Conservation (phyloP, 352 stramenopile species). For the Elongisporangium undulatum region DNA sequence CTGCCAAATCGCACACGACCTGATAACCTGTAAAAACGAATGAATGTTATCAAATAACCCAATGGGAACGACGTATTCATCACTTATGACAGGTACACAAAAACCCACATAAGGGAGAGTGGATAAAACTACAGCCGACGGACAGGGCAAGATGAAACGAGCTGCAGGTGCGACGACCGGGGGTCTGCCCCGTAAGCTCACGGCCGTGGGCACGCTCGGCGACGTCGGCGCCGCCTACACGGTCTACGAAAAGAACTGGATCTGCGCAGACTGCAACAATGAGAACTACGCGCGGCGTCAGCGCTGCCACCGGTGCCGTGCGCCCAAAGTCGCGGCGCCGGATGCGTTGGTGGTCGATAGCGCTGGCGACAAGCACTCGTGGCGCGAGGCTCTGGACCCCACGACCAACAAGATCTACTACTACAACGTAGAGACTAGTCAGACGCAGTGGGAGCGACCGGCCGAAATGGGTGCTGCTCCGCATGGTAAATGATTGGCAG, state of each 20-base stretch:
- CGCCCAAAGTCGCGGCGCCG: slow-evolving; percentile 56
- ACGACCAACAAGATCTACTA: slow-evolving; percentile 92
- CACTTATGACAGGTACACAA: not conserved
- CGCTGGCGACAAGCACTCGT: slow-evolving; percentile 51
- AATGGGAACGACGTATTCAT: not conserved
- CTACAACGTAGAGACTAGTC: slow-evolving; percentile 86
- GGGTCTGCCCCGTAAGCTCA: slow-evolving; percentile 52
- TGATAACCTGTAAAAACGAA: not conserved
- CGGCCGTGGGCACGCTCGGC: slow-evolving; percentile 75
- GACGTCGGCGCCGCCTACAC: slow-evolving; percentile 83
- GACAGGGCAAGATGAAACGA: not conserved
- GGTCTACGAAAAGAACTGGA: slow-evolving; percentile 90
- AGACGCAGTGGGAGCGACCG: slow-evolving; percentile 89
- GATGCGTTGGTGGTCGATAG: slow-evolving; percentile 58
- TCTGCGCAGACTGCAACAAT: slow-evolving; percentile 73
- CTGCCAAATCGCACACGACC: not conserved
- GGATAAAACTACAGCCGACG: not conserved
- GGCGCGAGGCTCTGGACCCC: slow-evolving; percentile 90
- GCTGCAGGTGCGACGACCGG: slow-evolving; percentile 6
- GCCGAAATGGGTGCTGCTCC: slow-evolving; percentile 89
- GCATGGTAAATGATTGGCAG: slow-evolving; percentile 26
- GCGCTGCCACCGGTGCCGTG: slow-evolving; percentile 81
- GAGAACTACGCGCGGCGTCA: slow-evolving; percentile 83
- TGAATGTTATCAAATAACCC: not conserved
- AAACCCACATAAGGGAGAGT: not conserved